Evolutionary conservation across 2,329 filamentous ascomycete species (phyloP).

Genomic region (Colletotrichum ledebouriae): DNA sequence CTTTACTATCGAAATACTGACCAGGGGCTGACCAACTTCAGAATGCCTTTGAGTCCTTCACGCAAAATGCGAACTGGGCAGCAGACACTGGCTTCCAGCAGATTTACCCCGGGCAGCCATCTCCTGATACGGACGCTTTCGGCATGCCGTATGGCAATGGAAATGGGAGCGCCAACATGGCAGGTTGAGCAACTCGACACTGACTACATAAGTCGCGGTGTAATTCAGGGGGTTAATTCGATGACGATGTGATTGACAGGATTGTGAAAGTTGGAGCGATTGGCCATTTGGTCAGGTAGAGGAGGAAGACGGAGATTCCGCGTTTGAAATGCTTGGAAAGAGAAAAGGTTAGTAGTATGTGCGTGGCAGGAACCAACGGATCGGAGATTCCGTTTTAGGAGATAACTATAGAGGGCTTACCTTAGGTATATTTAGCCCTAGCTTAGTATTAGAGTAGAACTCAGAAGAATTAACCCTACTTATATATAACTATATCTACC

Average conservation of each 20-base stretch:
- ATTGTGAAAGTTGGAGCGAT: conserved; percentile 16
- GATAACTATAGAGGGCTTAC: too few species aligned
- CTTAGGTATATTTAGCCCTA: too few species aligned
- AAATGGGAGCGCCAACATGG: conserved; percentile 27
- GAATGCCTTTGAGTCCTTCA: conserved; percentile 70
- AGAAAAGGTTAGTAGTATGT: conserved; percentile 4
- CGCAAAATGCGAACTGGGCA: conserved; percentile 67
- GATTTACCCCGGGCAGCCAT: conserved; percentile 46
- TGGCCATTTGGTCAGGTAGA: conserved; percentile 10
- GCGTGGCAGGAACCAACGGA: too few species aligned
- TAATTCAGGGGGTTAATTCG: conserved; percentile 10
- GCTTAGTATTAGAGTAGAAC: too few species aligned
- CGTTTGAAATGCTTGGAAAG: conserved; percentile 17
- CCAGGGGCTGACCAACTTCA: conserved; percentile 50
- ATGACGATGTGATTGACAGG: conserved; percentile 31
- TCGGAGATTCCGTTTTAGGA: too few species aligned
- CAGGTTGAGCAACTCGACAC: conserved; percentile 18
- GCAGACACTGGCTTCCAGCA: conserved; percentile 66
- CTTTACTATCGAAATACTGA: background rate
- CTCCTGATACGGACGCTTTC: conserved; percentile 32
- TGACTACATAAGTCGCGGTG: background rate
- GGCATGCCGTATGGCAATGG: conserved; percentile 27
- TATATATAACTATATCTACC: too few species aligned
- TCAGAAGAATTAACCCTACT: too few species aligned
- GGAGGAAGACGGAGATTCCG: conserved; percentile 8